Evolutionary conservation across 176 grass and related monocot genomes (phyloP), one percentile per base, ranked within the genome.

Genomic region (Rhynchospora pubera): DNA sequence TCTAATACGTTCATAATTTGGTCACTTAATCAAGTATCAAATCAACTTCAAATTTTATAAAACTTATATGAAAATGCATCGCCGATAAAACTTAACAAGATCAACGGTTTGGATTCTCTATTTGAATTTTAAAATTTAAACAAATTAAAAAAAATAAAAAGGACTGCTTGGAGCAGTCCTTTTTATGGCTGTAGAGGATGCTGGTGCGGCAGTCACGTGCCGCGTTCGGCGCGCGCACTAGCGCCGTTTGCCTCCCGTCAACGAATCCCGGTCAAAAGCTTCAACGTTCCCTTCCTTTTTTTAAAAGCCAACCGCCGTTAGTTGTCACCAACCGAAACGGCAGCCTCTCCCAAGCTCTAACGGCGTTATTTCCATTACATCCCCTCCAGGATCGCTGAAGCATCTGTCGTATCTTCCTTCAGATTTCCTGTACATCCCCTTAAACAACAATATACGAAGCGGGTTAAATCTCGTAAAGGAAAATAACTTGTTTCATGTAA

Each of bases 211-310:
- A n/a, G n/a, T 83, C 79, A 86, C 79, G 79, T 86, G 83, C 57
- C 67, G 57, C 50, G 21, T 83, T 76, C 86, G 30, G 39, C 80
- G 71, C 86, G 82, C 47, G 61, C 82, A 39, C 82, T 32, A 61
- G 9, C 50, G 62, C 86, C 80, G 86, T 83, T 26, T 74, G 39
- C 65, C 78, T 60, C 57, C 78, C 78, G 78, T 82, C 79, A 82
- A 82, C 60, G 79, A 48, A 82, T 82, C 39, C 61, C 21, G 23
- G 61, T 82, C 79, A 82, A 82, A 48, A 48, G 58, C 39, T 65
- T 48, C 59, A 81, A 79, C 56, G 14, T 62, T 32, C 56, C 42
- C 42, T 3, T 22, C 22, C 1, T 51, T 65, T 82, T 26, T 62
- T 47, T 11, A 52, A 82, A n/a, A 61, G 79, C 4, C 12, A 55